Evolutionary conservation across 805 yeast species (phyloP).

Genomic region (Candida xyloterini): DNA sequence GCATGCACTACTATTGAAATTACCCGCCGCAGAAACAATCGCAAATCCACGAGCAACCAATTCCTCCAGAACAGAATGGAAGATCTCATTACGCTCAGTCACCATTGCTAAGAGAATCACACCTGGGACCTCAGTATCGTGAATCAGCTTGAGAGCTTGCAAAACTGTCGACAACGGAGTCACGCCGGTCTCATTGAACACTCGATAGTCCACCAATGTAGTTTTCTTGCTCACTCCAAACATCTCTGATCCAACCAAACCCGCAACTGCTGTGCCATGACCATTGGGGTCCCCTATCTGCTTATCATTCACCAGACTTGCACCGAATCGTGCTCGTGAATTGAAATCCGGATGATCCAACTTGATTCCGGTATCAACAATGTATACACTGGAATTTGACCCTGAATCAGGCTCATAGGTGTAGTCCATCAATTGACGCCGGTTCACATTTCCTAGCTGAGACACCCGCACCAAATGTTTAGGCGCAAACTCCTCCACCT

Average conservation of each 20-base stretch:
- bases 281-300: conserved; percentile 38
- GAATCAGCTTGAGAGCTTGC: conserved; percentile 30
- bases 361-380: conserved; percentile 40
- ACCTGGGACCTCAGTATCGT: conserved; percentile 32
- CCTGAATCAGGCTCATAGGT: conserved; percentile 43
- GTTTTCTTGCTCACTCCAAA: conserved; percentile 52
- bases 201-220: conserved; percentile 42
- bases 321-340: conserved; percentile 39
- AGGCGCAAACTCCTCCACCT: conserved; percentile 42
- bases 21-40: conserved; percentile 51
- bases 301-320: conserved; percentile 38
- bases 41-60: conserved; percentile 41
- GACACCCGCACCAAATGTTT: conserved; percentile 42
- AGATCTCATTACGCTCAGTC: conserved; percentile 36
- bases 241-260: conserved; percentile 47
- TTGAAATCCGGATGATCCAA: conserved; percentile 42
- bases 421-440: conserved; percentile 36
- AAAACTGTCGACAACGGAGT: conserved; percentile 35
- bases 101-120: conserved; percentile 39
- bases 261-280: conserved; percentile 60
- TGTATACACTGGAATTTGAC: conserved; percentile 36
- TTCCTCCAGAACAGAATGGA: conserved; percentile 45
- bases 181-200: conserved; percentile 38
- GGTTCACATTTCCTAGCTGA: conserved; percentile 28
- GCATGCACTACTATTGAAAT: conserved; percentile 43